Base-by-base conservation (phyloP, 305 asterid species). In the Ajuga reptans region DNA sequence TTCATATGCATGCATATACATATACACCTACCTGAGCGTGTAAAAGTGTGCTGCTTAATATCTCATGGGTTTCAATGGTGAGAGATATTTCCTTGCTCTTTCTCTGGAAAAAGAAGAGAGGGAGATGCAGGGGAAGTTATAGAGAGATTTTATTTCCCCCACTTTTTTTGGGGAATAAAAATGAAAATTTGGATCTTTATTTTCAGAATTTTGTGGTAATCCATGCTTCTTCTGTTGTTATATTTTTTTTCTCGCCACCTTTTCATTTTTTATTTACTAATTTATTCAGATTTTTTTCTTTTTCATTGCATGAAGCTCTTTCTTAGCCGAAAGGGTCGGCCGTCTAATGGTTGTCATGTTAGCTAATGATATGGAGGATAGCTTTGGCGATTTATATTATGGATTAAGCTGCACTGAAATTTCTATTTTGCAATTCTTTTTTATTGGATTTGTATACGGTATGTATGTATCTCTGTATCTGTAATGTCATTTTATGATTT, bases 311-410 rank as follows among this genome's bases (percentile, higher is more conserved):
- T 9, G 52, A 68, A 74, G 76, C 79, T 72, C 72, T 36, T 80
- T 80, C 85, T 73, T 69, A 74, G 77, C 85, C 89, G 78, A 68
- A 77, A 67, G 84, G 75, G 54, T 75, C 92, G 87, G 84, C 43
- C 24, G 47, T 57, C 69, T 73, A 34, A 60, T 64, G 82, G 80
- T 63, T 72, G 36, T 51, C 57, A 63, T 78, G 55, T 64, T 50
- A 34, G 50, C 45, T 61, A 14, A 31, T 50, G 6, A 18, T 21
- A 6, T 9, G 34, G 9, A 50, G 16, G 55, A 1, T 50, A 1
- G 2, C 34, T 29, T 55, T 29, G 15, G 7, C 3, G 31, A 53
- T 24, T 24, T 4, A 27, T 54, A 29, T 3, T 29, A 29, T 24
- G 4, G 6, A 53, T 53, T 53, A 9, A 45, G 24, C 16, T 56